A percentile compares a stretch with the other conserved stretches of the same genome.
These are phyloP conservation scores for Boletus tylopilopsis DNA, from an alignment of 768 basidiomycete genomes.

Conservation along the genomic window DNA sequence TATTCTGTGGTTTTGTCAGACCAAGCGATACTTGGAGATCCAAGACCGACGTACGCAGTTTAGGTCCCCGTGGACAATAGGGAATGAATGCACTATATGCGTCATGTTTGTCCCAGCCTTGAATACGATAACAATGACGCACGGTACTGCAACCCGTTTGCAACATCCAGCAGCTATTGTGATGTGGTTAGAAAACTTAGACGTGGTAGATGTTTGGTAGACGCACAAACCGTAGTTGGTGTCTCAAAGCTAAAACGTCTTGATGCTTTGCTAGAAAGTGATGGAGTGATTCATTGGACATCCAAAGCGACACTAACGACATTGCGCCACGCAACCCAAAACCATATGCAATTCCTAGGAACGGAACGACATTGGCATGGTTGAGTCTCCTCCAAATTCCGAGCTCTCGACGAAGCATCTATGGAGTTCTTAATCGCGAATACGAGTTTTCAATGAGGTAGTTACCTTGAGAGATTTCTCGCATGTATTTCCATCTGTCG, in stretches of 20 bases:
- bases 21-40: neutral
- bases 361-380: too few species aligned
- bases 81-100: neutral
- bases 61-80: neutral
- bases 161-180: neutral
- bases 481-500: neutral
- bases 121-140: neutral
- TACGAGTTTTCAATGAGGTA: neutral
- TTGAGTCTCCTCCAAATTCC: too few species aligned
- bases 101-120: neutral
- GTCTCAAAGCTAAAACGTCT: neutral
- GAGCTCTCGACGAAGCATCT: neutral
- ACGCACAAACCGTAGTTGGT: neutral
- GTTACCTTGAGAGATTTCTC: neutral
- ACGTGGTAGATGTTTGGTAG: neutral
- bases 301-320: neutral
- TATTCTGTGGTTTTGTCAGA: neutral
- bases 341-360: neutral
- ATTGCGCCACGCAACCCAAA: neutral
- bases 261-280: neutral
- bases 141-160: neutral
- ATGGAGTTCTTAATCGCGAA: neutral
- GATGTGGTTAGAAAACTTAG: neutral
- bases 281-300: neutral
- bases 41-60: neutral